Percentiles rank a stretch among this genome's conserved stretches.
phyloP scores from a whole-genome alignment of 2,329 filamentous ascomycete species.

The Epichloe uncinata region DNA sequence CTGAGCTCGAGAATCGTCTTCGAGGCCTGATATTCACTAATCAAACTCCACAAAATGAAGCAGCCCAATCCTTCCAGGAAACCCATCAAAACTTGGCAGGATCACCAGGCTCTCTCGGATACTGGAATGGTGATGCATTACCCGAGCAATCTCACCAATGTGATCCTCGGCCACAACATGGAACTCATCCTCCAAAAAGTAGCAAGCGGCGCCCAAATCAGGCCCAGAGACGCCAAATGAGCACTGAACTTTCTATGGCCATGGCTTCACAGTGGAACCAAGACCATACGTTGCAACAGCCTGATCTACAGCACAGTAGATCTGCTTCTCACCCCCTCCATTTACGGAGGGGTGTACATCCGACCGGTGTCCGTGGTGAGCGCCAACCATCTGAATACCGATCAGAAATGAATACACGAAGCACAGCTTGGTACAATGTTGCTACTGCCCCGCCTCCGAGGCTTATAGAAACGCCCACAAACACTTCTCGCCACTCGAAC shows the following conservation, averaged over 20 bases:
- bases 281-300: not conserved
- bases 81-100: not conserved
- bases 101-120: not conserved
- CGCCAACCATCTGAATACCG: not conserved
- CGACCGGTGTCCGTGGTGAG: not conserved
- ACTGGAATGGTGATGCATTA: not conserved
- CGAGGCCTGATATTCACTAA: constrained; percentile 47
- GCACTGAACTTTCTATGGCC: constrained; percentile 41
- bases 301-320: not conserved
- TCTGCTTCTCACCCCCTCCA: not conserved
- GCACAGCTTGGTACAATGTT: not conserved
- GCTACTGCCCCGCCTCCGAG: not conserved
- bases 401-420: not conserved
- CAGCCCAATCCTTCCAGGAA: not conserved
- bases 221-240: constrained; percentile 50
- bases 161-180: constrained; percentile 7
- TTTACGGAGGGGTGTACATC: not conserved
- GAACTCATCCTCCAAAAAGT: constrained; percentile 4
- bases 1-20: constrained; percentile 41
- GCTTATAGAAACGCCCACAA: not conserved
- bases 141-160: not conserved
- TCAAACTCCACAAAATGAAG: constrained; percentile 7
- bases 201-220: constrained; percentile 32
- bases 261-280: constrained; percentile 28
- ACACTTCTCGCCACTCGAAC: not conserved